Base-by-base conservation (phyloP, 192 early-diverging fungal genomes). In the Backusella tuberculispora region DNA sequence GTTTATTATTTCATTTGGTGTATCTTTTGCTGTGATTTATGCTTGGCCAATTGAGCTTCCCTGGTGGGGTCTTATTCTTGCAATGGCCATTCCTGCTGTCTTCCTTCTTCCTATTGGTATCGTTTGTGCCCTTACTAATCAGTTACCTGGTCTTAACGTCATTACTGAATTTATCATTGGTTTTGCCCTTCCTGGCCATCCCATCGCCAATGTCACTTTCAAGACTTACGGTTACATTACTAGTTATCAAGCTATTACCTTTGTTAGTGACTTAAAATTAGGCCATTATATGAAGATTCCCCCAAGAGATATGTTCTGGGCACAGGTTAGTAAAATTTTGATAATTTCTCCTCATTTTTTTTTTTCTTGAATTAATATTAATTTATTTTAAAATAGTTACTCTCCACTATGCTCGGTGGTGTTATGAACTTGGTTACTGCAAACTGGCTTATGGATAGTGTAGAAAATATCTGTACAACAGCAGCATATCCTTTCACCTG, bases 111-210 rank as follows among this genome's bases (percentile, higher is more conserved):
- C 94, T 0, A 88, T 97, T 40, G 96, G 95, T 75, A 91, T 95
- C 38, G 89, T 97, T 73, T 81, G 84, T 64, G 92, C 91, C 7
- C 86, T 96, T 19, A 90, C 94, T 19, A 95, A 95, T 74, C 85
- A 87, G 69, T 85, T 87, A 68, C 87, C 94, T 17, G 90, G 90
- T 38, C 83, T 95, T 37, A 96, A 97, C 83, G 89, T 97, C 46
- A 85, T 96, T 29, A 92, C 92, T 48, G 93, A 97, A 85, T 91
- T 95, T 69, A 87, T 96, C 66, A 91, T 90, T 63, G 96, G 96
- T 71, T 92, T 92, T 69, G 84, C 92, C 4, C 79, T 91, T 19
- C 93, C 94, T 7, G 96, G 95, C 21, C 82, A 95, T 67, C 88
- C 93, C 12, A 91, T 95, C 40, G 91, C 89, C 75, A 94, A 95